Evolutionary conservation across 108 stramenopile species (phyloP).

Genomic region (Pseudonitzschia multistriata): DNA sequence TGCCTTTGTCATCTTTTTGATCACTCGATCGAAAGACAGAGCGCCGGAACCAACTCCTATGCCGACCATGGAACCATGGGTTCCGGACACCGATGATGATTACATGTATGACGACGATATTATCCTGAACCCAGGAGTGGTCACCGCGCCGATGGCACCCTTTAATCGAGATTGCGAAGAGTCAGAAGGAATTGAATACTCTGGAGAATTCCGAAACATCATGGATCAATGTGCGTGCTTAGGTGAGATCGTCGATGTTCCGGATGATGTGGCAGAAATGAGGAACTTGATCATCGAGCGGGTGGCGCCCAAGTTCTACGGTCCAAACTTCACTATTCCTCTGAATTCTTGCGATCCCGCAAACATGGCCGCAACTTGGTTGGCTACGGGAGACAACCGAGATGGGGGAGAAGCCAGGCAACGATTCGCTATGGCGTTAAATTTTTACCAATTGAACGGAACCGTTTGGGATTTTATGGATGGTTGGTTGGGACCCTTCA

Average conservation of each 20-base stretch:
- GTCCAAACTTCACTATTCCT: slow-evolving; percentile 16
- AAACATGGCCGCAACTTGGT: slow-evolving; percentile 50
- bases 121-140: slow-evolving; percentile 25
- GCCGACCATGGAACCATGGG: slow-evolving; percentile 32
- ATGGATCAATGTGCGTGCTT: slow-evolving; percentile 44
- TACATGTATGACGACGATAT: slow-evolving; percentile 44
- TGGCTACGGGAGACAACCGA: slow-evolving; percentile 45
- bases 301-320: slow-evolving; percentile 34
- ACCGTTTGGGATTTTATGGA: slow-evolving; percentile 53
- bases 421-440: slow-evolving; percentile 36
- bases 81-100: slow-evolving; percentile 35
- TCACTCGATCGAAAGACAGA: slow-evolving; percentile 13
- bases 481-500: slow-evolving; percentile 40
- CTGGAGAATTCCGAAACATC: slow-evolving; percentile 36
- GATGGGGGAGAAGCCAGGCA: slow-evolving; percentile 45
- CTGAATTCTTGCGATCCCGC: slow-evolving; percentile 33
- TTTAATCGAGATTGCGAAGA: slow-evolving; percentile 21
- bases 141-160: slow-evolving; percentile 34
- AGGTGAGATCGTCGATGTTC: slow-evolving; percentile 31
- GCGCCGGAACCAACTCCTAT: slow-evolving; percentile 9
- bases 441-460: slow-evolving; percentile 43
- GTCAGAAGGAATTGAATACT: slow-evolving; percentile 5
- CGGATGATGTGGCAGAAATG: slow-evolving; percentile 36
- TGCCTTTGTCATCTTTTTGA: slow-evolving; percentile 23
- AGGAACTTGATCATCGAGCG: slow-evolving; percentile 27